These are phyloP conservation scores for Macrolepiota fuliginosa DNA, from an alignment of 768 basidiomycete genomes.

Conservation along the genomic window DNA sequence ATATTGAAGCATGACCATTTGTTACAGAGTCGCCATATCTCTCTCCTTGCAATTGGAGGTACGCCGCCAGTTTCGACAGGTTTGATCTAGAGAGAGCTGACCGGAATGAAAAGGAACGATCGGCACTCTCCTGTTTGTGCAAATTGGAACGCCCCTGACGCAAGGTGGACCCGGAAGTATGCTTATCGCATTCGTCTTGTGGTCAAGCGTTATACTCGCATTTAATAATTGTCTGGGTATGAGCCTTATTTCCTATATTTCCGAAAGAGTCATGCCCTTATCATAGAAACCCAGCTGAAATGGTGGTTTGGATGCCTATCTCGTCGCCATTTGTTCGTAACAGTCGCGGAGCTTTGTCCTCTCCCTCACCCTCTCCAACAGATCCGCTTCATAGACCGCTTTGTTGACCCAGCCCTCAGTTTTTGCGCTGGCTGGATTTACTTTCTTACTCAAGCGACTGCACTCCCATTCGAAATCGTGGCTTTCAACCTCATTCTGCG, in stretches of 20 bases:
- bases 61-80: neutral
- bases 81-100: constrained; percentile 1
- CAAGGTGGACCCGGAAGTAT: constrained; percentile 60
- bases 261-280: neutral
- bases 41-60: constrained; percentile 52
- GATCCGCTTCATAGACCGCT: constrained; percentile 59
- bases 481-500: constrained; percentile 52
- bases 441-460: constrained; percentile 46
- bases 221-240: constrained; percentile 44
- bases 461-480: constrained; percentile 49
- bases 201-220: constrained; percentile 46
- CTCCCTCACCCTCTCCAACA: constrained; percentile 15
- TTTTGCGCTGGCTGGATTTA: constrained; percentile 56
- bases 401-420: constrained; percentile 55
- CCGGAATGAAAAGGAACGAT: constrained; percentile 47
- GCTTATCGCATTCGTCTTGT: constrained; percentile 45
- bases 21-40: constrained; percentile 45
- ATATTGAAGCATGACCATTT: neutral
- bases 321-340: constrained; percentile 66
- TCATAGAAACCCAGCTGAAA: constrained; percentile 49
- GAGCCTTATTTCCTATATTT: constrained; percentile 11
- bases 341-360: constrained; percentile 2
- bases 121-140: constrained; percentile 72
- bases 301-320: constrained; percentile 78
- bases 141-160: constrained; percentile 57